phyloP scores from a whole-genome alignment of 169 alveolate genomes.

The Plasmodium chabaudi region DNA sequence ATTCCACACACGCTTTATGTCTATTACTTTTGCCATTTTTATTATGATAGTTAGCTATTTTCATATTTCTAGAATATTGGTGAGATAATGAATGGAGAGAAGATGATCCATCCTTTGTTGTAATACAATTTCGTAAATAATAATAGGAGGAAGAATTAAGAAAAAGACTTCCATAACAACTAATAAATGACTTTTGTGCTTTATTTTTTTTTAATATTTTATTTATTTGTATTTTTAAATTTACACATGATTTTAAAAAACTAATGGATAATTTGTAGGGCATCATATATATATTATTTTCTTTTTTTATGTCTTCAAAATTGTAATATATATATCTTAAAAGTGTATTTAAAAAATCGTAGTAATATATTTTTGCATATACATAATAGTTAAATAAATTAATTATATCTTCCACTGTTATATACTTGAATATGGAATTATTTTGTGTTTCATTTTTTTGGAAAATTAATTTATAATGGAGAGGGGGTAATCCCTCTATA shows the following conservation, averaged over 20 bases:
- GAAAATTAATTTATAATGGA: background rate
- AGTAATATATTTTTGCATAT: slow-evolving; percentile 1
- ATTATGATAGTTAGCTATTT: too few relatives aligned
- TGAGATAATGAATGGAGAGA: slow-evolving; percentile 4
- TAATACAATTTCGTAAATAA: slow-evolving; percentile 1
- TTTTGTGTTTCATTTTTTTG: background rate
- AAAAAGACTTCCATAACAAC: background rate
- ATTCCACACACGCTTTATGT: too few relatives aligned
- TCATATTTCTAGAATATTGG: too few relatives aligned
- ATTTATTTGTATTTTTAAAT: slow-evolving; percentile 20
- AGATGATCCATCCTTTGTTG: background rate
- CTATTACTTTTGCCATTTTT: too few relatives aligned
- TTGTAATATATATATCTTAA: slow-evolving; percentile 4
- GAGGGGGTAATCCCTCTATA: background rate
- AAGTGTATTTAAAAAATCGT: slow-evolving; percentile 8
- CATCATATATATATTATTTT: background rate
- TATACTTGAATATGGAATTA: background rate
- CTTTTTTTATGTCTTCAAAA: background rate
- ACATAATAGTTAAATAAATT: slow-evolving; percentile 27
- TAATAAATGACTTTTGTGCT: background rate
- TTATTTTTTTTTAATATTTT: background rate
- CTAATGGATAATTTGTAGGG: too few relatives aligned
- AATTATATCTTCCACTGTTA: slow-evolving; percentile 7
- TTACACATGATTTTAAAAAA: slow-evolving; percentile 22
- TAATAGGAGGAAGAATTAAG: background rate